phyloP scores from a whole-genome alignment of 2,329 filamentous ascomycete genomes.

The Exserohilum turcica region DNA sequence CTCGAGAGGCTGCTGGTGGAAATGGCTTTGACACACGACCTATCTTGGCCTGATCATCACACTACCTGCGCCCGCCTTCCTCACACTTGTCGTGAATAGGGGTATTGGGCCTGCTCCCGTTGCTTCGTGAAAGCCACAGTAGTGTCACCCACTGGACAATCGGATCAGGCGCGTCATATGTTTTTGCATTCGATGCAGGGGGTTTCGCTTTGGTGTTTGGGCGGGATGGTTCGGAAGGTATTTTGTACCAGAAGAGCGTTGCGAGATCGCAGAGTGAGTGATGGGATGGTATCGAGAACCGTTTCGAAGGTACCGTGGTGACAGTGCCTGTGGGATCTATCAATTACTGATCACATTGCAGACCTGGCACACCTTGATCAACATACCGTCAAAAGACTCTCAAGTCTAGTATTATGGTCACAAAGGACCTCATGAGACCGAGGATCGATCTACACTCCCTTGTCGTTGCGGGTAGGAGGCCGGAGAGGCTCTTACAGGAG shows the following conservation, averaged over 20 bases:
- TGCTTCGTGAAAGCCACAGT: no score
- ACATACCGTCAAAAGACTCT: not conserved
- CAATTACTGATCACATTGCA: not conserved
- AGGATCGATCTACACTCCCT: no score
- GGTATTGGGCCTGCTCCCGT: no score
- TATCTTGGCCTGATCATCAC: no score
- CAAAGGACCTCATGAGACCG: no score
- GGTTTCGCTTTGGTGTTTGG: slow-evolving; percentile 9
- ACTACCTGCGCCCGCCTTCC: no score
- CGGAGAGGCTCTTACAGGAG: not conserved
- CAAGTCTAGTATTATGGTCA: no score
- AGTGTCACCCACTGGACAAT: no score
- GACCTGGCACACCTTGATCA: not conserved
- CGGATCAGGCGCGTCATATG: slow-evolving; percentile 14
- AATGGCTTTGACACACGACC: no score
- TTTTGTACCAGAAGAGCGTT: slow-evolving; percentile 21
- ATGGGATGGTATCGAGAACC: slow-evolving; percentile 14
- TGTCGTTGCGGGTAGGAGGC: no score
- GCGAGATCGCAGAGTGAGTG: slow-evolving; percentile 36
- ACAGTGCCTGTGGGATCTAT: not conserved
- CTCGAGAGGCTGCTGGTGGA: no score
- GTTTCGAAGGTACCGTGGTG: slow-evolving; percentile 13
- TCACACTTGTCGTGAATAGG: no score
- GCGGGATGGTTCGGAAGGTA: slow-evolving; percentile 11
- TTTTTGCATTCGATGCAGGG: slow-evolving; percentile 25